A percentile compares a stretch with the other conserved stretches of the same genome.
Evolutionary conservation across 257 asterid species (phyloP).

Genomic region (Asclepias syriaca): DNA sequence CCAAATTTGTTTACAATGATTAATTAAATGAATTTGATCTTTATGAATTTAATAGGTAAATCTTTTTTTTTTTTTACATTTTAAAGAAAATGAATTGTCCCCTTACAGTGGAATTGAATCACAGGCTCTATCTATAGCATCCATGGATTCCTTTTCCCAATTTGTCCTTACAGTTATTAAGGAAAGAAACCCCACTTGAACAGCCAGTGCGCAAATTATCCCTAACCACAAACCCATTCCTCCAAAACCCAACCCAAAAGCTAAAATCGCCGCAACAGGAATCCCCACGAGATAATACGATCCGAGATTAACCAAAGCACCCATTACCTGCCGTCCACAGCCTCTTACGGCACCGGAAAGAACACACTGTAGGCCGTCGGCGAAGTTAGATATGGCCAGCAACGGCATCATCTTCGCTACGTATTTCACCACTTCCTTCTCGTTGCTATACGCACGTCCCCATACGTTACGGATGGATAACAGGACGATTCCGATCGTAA

Average conservation of each 20-base stretch:
- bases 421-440: constrained; percentile 46
- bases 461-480: constrained; percentile 43
- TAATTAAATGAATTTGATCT: no score
- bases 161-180: constrained; percentile 37
- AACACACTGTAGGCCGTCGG: constrained; percentile 77
- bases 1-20: no score
- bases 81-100: no score
- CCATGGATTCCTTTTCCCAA: constrained; percentile 68
- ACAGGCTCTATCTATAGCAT: constrained; percentile 49
- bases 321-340: constrained; percentile 71
- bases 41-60: no score
- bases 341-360: constrained; percentile 85
- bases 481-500: constrained; percentile 39
- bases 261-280: constrained; percentile 57
- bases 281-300: constrained; percentile 78
- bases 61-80: no score
- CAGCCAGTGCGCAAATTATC: constrained; percentile 49
- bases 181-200: constrained; percentile 52
- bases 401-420: constrained; percentile 75
- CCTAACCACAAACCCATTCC: constrained; percentile 92
- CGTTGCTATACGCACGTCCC: constrained; percentile 79
- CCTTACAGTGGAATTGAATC: constrained; percentile 40
- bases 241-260: constrained; percentile 56
- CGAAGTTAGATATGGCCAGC: constrained; percentile 64
- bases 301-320: constrained; percentile 83